Evolutionary conservation across 208 protist genomes (phyloP), one percentile per base, ranked within the genome.

Genomic region (Crithidia sp.): DNA sequence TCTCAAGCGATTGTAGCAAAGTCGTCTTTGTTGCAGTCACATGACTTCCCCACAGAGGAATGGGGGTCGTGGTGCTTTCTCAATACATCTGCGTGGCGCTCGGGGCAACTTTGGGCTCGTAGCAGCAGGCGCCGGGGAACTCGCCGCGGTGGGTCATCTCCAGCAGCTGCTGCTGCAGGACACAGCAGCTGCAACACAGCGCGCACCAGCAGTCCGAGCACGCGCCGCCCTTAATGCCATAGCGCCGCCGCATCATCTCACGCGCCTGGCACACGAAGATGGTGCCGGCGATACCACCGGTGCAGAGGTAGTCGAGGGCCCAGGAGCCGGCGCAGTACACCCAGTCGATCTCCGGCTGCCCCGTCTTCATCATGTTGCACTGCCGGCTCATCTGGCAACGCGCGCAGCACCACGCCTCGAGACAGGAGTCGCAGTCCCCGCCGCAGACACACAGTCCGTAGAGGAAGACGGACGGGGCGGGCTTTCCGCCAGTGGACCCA

Each of bases 361-460:
- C 55, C 36, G 74, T 75, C 50, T 73, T 56, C 40, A 81, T 55
- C 66, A 85, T 56, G 64, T 87, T 87, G 73, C 72, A 83, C 73
- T 87, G 83, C 12, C 87, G 76, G 53, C 68, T 76, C 41, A 83
- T 62, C 62, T 91, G 83, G 55, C 87, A 91, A 2, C 72, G 69
- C 36, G 57, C 55, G 69, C 87, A 91, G 71, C 49, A 89, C 58
- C 58, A 83, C 14, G 65, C 12, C 53, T 70, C 65, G 9, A 70
- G 65, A 53, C 65, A 70, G 53, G 65, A 61, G 19, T 70, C 65
- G 9, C 65, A 70, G 41, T 70, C 65, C 68, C 83, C 74, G 67
- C 70, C 47, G 61, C 73, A 89, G 6, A 71, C 67, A 77, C 47
- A 88, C 3, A 70, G 17, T 9, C 60, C 68, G 74, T 85, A 80